Percentiles rank a stretch among this genome's conserved stretches.
Conservation (phyloP, 176 grass and related monocot species). For the Avena eriantha region DNA sequence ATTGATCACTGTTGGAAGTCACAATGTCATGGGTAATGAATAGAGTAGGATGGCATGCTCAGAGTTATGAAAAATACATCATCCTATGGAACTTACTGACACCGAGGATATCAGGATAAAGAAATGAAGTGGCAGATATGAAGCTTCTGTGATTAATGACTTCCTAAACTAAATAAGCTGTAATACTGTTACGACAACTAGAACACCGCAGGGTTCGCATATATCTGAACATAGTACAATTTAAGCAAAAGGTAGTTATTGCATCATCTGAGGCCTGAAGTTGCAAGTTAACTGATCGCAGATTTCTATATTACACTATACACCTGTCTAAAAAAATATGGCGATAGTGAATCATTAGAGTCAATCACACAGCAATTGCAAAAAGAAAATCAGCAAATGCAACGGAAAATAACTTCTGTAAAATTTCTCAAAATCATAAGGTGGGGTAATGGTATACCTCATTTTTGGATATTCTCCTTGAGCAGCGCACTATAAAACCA, state of each 20-base stretch:
- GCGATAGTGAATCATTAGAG: background rate
- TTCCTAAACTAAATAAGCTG: background rate
- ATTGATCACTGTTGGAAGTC: too few species aligned
- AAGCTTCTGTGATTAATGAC: background rate
- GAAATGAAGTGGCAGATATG: constrained; percentile 10
- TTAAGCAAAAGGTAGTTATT: background rate
- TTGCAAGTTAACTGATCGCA: constrained; percentile 1
- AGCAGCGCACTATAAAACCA: background rate
- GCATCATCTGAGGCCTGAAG: background rate
- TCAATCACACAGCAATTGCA: constrained; percentile 5
- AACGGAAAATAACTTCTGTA: background rate
- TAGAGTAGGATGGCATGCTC: background rate
- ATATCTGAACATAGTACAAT: background rate
- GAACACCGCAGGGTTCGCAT: background rate
- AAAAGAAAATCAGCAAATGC: background rate
- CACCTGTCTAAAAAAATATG: background rate
- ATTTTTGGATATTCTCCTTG: background rate
- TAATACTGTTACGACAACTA: background rate
- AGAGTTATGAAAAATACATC: background rate
- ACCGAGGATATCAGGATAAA: background rate
- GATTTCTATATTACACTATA: background rate
- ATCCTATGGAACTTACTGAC: background rate
- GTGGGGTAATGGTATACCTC: background rate
- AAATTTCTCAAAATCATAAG: constrained; percentile 4
- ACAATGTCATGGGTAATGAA: background rate